Conservation (phyloP, 495 filamentous ascomycete species). For the Cercophora newfieldiana region DNA sequence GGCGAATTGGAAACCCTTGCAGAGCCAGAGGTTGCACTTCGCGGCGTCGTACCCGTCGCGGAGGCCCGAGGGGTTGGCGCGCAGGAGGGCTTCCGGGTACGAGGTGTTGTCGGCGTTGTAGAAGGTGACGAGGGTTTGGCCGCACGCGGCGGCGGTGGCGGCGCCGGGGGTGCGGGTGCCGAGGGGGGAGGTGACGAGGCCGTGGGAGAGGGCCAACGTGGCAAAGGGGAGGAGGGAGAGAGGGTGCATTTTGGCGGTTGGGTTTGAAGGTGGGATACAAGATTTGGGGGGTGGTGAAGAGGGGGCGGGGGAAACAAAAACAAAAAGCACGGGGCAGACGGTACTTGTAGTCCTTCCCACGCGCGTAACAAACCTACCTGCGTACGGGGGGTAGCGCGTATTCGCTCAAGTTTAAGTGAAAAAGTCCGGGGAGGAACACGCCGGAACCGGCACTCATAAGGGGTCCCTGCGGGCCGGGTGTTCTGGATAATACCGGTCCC, state of each 20-base stretch:
- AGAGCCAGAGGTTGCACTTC: conserved; percentile 66
- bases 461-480: neutral
- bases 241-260: conserved; percentile 14
- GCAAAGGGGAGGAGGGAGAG: conserved; percentile 44
- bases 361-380: too few relatives aligned
- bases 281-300: neutral
- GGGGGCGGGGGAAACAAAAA: neutral
- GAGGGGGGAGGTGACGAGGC: conserved; percentile 61
- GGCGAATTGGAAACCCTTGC: conserved; percentile 70
- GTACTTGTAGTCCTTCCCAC: neutral
- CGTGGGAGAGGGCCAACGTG: conserved; percentile 59
- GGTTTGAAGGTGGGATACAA: neutral
- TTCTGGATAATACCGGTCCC: conserved; percentile 2
- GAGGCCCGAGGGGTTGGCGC: conserved; percentile 48
- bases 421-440: neutral
- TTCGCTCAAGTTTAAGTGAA: neutral
- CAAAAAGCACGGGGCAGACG: neutral
- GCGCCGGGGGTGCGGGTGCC: conserved; percentile 59
- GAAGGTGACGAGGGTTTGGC: conserved; percentile 60
- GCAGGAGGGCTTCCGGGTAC: conserved; percentile 67
- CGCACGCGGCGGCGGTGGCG: conserved; percentile 61
- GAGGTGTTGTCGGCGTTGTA: conserved; percentile 64
- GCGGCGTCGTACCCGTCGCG: conserved; percentile 59
- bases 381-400: neutral
- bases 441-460: neutral